Base-by-base conservation (phyloP, 441 rosid species). In the Gossypium gossypioides region DNA sequence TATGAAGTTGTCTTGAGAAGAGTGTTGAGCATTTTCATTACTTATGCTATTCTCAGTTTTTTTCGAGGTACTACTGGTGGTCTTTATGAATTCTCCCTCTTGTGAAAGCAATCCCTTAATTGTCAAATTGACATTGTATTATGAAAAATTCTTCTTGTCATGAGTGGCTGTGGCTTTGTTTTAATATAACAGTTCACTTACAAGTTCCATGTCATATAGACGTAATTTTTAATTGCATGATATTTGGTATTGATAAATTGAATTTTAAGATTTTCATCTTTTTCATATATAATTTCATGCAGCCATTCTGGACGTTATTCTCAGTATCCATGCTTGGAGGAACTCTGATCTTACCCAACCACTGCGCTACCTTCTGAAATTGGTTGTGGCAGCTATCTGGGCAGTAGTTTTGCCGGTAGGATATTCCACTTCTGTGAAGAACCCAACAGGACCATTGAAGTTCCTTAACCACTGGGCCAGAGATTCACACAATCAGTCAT, bases 291-390 rank as follows among this genome's bases (percentile, higher is more conserved):
- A 72, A 51, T 75, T 34, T 77, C 37, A 42, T 85, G 80, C 89
- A 93, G 99, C 96, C 68, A 73, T 84, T 67, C 79, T 93, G 80
- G 98, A 96, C 71, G 73, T 90, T 77, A 81, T 96, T 76, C 93
- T 96, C 67, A 93, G 97, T 80, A 75, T 93, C 74, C 80, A 78
- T 75, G 97, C 98, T 34, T 96, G 99, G 98, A 86, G 83, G 77
- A 87, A 93, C 85, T 85, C 93, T 71, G 89, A 91, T 73, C 76
- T 75, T 73, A 84, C 85, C 13, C 99, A 96, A 78, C 86, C 86
- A 73, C 22, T 96, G 68, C 91, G 97, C 7, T 91, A 85, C 77
- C 75, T 93, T 80, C 79, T 91, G 78, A 96, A 93, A 80, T 87
- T 90, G 81, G 83, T 77, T 5, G 84, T 87, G 68, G 97, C 98